Evolutionary conservation across 1,284 basidiomycete genomes (phyloP), one percentile per base, ranked within the genome.

Genomic region (Cerrena zonata): DNA sequence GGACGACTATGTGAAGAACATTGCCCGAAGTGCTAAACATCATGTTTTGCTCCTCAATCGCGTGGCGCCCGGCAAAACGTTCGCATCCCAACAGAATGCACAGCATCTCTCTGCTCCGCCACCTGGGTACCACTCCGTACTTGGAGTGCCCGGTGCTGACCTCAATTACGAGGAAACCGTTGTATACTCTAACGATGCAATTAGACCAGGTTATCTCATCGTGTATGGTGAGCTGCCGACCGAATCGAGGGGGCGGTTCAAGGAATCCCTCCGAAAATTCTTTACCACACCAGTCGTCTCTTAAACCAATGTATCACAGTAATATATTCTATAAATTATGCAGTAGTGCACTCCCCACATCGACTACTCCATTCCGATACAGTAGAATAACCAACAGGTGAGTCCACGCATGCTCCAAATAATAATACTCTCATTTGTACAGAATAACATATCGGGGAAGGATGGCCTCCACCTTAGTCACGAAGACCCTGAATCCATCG

Each of bases 61-160:
- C 22, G 82, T 84, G n/a, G 71, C 82, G 19, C 74, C 81, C 34
- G 82, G 82, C 2, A 79, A 71, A 57, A 66, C 80, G 34, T 69
- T 71, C 55, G 74, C 68, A 56, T 69, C 73, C 49, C 69, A 69
- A 37, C 61, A 67, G 47, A 83, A 80, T 56, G 74, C 71, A 18
- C 67, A 69, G 4, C 54, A 70, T 48, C 57, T 82, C 18, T 67
- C 66, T 0, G 69, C 72, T 52, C 76, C 79, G 5, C 80, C 81
- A 1, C 52, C 60, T 45, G 80, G 78, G 25, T 76, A 75, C 53
- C 73, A 84, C 58, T 84, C 82, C 18, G 82, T 82, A 62, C 45
- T 44, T 5, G 80, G 58, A 11, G 50, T 48, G 15, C 54, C 56
- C 12, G 58, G 58, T 2, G 48, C 34, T 4, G 56, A 59, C 37